A percentile compares a stretch with the other conserved stretches of the same genome.
Evolutionary conservation across 176 grass and related monocot species (phyloP).

Genomic region (Avena sativa): DNA sequence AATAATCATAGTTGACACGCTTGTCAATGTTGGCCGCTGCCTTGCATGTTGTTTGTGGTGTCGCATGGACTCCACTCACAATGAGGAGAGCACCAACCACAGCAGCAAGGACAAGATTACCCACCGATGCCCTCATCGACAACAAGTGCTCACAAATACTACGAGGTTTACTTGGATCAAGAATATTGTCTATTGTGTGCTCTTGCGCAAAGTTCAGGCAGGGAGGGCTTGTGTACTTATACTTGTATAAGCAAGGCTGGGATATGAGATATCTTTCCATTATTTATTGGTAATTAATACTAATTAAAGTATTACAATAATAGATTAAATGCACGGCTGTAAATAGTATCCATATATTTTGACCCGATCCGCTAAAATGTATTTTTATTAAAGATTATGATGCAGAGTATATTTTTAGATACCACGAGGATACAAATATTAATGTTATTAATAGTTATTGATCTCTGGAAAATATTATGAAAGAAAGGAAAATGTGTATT

Average conservation of each 20-base stretch:
- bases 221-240: not conserved
- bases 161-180: not conserved
- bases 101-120: not conserved
- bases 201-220: not conserved
- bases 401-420: too few species aligned
- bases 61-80: not conserved
- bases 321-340: not conserved
- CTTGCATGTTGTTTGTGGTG: not conserved
- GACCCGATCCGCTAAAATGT: too few species aligned
- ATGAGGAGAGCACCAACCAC: not conserved
- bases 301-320: not conserved
- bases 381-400: too few species aligned
- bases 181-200: not conserved
- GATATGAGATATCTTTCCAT: not conserved
- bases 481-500: too few species aligned
- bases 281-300: not conserved
- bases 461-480: too few species aligned
- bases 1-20: constrained; percentile 12
- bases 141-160: not conserved
- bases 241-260: not conserved
- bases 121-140: not conserved
- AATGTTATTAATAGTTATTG: too few species aligned
- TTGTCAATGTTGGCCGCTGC: not conserved
- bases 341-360: too few species aligned
- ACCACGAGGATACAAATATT: too few species aligned